These are phyloP conservation scores for Ganoderma lingzhi DNA, from an alignment of 1,284 basidiomycete genomes.

Conservation along the genomic window DNA sequence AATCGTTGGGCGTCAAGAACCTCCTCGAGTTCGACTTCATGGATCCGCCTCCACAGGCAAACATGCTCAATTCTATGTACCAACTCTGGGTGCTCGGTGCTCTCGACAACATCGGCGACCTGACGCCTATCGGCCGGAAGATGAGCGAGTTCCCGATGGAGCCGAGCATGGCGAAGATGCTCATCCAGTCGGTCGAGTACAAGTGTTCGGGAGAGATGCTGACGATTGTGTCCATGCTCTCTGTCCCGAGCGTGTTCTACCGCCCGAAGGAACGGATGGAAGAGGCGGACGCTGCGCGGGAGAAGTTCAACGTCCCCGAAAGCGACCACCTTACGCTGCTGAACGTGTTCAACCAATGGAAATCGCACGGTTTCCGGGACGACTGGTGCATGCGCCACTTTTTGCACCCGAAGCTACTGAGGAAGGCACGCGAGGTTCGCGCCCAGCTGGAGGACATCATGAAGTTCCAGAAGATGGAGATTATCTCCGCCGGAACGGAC, in stretches of 20 bases:
- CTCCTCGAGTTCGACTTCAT: conserved; percentile 99
- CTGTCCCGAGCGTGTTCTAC: conserved; percentile 97
- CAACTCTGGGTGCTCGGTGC: conserved; percentile 99
- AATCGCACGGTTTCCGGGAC: conserved; percentile 93
- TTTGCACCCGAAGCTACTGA: conserved; percentile 93
- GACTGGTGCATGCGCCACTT: conserved; percentile 97
- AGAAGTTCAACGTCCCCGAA: conserved; percentile 99
- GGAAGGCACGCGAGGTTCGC: conserved; percentile 97
- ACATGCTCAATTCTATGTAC: conserved; percentile 98
- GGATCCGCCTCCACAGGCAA: conserved; percentile 98
- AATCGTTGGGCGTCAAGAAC: conserved; percentile 99
- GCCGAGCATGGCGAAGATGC: conserved; percentile 98
- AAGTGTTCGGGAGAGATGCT: conserved; percentile 95
- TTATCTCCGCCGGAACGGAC: conserved; percentile 92
- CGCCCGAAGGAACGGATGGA: conserved; percentile 95
- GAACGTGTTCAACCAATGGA: conserved; percentile 99
- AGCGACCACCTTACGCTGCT: conserved; percentile 96
- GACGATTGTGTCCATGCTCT: conserved; percentile 98
- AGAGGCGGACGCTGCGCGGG: conserved; percentile 94
- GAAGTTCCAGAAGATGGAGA: conserved; percentile 95
- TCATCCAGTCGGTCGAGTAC: conserved; percentile 95
- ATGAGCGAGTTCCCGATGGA: conserved; percentile 99
- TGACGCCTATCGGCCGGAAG: conserved; percentile 91
- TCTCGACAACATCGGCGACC: conserved; percentile 96
- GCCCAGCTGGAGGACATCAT: conserved; percentile 98